Conservation (phyloP, 2,329 filamentous ascomycete genomes). For the Eurotiales sp. region DNA sequence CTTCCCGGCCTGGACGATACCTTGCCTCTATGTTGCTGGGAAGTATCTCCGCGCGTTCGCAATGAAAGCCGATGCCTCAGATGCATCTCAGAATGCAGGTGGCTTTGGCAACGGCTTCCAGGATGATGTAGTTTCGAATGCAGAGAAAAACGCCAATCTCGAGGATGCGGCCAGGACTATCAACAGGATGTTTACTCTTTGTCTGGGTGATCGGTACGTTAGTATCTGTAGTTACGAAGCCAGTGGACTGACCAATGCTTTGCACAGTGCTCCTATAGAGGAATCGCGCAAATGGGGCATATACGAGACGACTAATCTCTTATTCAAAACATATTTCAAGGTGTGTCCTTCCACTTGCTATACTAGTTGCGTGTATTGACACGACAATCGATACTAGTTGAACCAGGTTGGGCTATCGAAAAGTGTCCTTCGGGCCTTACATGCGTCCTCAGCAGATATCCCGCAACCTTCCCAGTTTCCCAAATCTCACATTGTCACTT, state of each 20-base stretch:
- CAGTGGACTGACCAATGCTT: background rate
- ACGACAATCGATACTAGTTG: constrained; percentile 45
- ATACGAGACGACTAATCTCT: constrained; percentile 87
- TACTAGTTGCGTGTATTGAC: background rate
- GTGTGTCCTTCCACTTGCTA: constrained; percentile 27
- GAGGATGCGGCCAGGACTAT: constrained; percentile 88
- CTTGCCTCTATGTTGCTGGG: constrained; percentile 80
- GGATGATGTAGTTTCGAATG: constrained; percentile 76
- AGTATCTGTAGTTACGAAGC: background rate
- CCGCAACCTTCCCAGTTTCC: constrained; percentile 76
- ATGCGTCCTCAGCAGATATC: constrained; percentile 74
- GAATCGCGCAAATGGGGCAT: constrained; percentile 97
- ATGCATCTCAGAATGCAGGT: constrained; percentile 49
- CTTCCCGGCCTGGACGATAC: constrained; percentile 88
- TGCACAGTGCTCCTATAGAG: constrained; percentile 67
- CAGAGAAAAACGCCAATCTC: constrained; percentile 75
- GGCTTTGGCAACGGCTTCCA: constrained; percentile 56
- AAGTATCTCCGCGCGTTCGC: constrained; percentile 86
- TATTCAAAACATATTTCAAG: constrained; percentile 99
- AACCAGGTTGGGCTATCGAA: constrained; percentile 86
- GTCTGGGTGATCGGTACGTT: constrained; percentile 77
- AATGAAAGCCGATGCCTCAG: constrained; percentile 75
- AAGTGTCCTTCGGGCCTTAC: constrained; percentile 80
- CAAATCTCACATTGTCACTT: constrained; percentile 86
- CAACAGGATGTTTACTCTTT: constrained; percentile 88